A percentile compares a stretch with the other conserved stretches of the same genome.
phyloP scores from a whole-genome alignment of 306 rosid species.

The Dicorynia guianensis region DNA sequence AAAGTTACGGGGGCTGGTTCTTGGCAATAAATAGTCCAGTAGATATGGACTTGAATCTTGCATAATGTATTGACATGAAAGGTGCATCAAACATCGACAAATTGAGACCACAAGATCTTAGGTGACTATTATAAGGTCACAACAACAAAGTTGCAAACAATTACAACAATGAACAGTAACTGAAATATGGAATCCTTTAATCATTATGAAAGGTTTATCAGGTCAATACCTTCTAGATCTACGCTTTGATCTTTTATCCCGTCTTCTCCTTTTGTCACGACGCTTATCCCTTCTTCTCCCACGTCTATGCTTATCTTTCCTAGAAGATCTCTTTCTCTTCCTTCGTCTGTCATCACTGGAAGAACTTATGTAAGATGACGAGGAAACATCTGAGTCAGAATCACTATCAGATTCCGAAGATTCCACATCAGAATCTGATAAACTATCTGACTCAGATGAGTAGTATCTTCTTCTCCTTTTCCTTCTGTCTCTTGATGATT shows the following conservation, averaged over 20 bases:
- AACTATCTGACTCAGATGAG: conserved; percentile 75
- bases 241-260: conserved; percentile 72
- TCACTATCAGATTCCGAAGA: conserved; percentile 86
- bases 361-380: conserved; percentile 77
- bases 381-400: conserved; percentile 73
- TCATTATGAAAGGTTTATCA: background rate
- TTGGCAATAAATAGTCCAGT: background rate
- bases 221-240: conserved; percentile 71
- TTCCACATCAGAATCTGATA: conserved; percentile 77
- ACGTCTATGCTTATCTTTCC: conserved; percentile 71
- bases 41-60: background rate
- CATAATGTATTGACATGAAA: background rate
- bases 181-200: background rate
- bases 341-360: conserved; percentile 83
- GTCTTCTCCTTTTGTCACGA: conserved; percentile 69
- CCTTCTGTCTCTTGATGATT: conserved; percentile 70
- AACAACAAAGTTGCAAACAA: background rate
- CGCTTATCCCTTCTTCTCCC: conserved; percentile 73
- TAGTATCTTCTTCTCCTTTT: conserved; percentile 72
- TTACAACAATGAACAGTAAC: background rate
- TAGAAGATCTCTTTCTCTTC: conserved; percentile 79
- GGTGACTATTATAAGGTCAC: background rate
- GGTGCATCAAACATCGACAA: background rate
- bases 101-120: background rate
- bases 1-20: background rate